Percentiles rank a stretch among this genome's conserved stretches.
phyloP scores from a whole-genome alignment of 257 asterid species.

The Eucommia ulmoides region DNA sequence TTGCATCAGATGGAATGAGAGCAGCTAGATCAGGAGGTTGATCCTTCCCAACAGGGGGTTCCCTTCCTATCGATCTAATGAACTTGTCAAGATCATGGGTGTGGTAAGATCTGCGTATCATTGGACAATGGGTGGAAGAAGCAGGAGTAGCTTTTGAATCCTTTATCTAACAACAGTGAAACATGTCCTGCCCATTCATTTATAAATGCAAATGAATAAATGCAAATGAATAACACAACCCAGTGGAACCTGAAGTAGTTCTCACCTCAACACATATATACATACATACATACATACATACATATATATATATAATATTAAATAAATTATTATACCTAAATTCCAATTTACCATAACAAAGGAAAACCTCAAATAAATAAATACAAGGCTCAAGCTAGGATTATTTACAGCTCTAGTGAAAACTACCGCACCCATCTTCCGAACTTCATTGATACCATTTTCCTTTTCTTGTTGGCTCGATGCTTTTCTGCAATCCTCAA shows the following conservation, averaged over 20 bases:
- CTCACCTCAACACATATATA: no score
- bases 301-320: no score
- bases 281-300: no score
- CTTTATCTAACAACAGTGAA: constrained; percentile 80
- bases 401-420: no score
- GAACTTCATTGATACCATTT: constrained; percentile 61
- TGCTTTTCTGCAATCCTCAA: constrained; percentile 65
- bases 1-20: constrained; percentile 70
- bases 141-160: constrained; percentile 52
- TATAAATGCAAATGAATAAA: constrained; percentile 76
- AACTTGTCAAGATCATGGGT: constrained; percentile 69
- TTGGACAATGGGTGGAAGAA: constrained; percentile 92
- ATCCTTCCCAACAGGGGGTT: constrained; percentile 79
- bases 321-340: no score
- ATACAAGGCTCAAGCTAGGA: no score
- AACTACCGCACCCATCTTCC: constrained; percentile 58
- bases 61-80: constrained; percentile 61
- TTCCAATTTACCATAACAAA: no score
- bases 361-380: no score
- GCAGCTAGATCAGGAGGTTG: constrained; percentile 91
- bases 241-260: constrained; percentile 71
- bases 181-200: constrained; percentile 89
- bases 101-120: constrained; percentile 72
- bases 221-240: constrained; percentile 96
- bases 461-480: constrained; percentile 70